These are phyloP conservation scores for Chalciporus sphaerocephalus DNA, from an alignment of 768 basidiomycete species.

Conservation along the genomic window DNA sequence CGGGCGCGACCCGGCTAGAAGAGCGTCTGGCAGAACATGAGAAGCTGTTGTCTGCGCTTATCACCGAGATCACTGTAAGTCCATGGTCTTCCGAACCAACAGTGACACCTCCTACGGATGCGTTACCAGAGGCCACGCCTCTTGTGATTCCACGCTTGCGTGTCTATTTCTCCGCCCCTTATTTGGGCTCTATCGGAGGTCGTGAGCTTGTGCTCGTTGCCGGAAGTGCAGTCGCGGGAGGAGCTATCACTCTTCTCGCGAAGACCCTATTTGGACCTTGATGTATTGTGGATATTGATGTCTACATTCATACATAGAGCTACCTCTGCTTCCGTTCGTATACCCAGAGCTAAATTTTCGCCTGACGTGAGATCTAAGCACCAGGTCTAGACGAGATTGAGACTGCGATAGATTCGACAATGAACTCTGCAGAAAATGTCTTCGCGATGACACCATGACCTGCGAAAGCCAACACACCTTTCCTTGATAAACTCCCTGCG, in stretches of 20 bases:
- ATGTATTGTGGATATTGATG: background rate
- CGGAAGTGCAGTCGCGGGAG: constrained; percentile 28
- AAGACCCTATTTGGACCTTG: constrained; percentile 17
- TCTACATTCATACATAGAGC: background rate
- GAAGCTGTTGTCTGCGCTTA: constrained; percentile 28
- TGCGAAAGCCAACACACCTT: constrained; percentile 30
- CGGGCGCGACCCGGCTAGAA: constrained; percentile 45
- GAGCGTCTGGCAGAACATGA: constrained; percentile 49
- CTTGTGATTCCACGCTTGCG: constrained; percentile 6
- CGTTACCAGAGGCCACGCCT: background rate
- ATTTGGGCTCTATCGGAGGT: constrained; percentile 6
- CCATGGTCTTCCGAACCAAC: constrained; percentile 4
- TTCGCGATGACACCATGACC: background rate
- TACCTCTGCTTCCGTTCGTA: background rate
- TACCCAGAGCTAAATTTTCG: constrained; percentile 6
- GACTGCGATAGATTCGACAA: constrained; percentile 29
- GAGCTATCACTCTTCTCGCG: constrained; percentile 22
- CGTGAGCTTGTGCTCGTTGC: constrained; percentile 27
- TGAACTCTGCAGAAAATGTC: constrained; percentile 19
- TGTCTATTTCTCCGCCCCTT: constrained; percentile 7
- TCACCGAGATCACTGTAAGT: constrained; percentile 13
- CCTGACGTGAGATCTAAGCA: background rate
- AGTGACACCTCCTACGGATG: constrained; percentile 4
- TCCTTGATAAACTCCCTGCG: constrained; percentile 45
- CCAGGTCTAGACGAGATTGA: constrained; percentile 5